Evolutionary conservation across 495 filamentous ascomycete species (phyloP), one percentile per base, ranked within the genome.

Genomic region (Aspergillus olivimuriae): DNA sequence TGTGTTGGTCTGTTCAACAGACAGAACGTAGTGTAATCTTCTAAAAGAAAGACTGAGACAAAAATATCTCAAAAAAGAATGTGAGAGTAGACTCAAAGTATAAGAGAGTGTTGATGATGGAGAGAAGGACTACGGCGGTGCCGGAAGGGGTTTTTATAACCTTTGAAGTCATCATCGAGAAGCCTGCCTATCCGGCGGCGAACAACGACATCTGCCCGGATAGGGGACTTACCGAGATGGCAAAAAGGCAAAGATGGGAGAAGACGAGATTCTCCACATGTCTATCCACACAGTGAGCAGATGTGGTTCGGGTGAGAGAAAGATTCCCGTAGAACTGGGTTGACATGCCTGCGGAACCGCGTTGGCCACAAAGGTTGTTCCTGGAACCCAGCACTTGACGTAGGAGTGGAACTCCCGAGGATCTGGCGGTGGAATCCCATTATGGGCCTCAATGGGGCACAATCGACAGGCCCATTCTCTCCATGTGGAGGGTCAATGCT

Each of bases 121-220:
- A 45, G 34, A 39, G n/a, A n/a, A n/a, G n/a, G n/a, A n/a, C n/a
- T n/a, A n/a, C n/a, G n/a, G n/a, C n/a, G n/a, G n/a, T n/a, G n/a
- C n/a, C n/a, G n/a, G n/a, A n/a, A n/a, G n/a, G 36, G 35, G 38
- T 41, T 41, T 41, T 26, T 41, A 41, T 41, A 41, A 4, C 38
- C 30, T 39, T 39, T 39, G 4, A 21, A 10, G 11, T 6, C 24
- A 6, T 11, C 24, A 6, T 28, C 24, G 24, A 28, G 6, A n/a
- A n/a, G n/a, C n/a, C n/a, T n/a, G n/a, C n/a, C 5, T 28, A 28
- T 28, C 11, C 24, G 24, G 24, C 5, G 24, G 24, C 24, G 11
- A 28, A 28, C 24, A n/a, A n/a, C n/a, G n/a, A n/a, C n/a, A n/a
- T n/a, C 24, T 28, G 24, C 11, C 24, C 6, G 24, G 24, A 28